These are phyloP conservation scores for Ananas comosus DNA, from an alignment of 176 grass and related monocot genomes.

Conservation along the genomic window DNA sequence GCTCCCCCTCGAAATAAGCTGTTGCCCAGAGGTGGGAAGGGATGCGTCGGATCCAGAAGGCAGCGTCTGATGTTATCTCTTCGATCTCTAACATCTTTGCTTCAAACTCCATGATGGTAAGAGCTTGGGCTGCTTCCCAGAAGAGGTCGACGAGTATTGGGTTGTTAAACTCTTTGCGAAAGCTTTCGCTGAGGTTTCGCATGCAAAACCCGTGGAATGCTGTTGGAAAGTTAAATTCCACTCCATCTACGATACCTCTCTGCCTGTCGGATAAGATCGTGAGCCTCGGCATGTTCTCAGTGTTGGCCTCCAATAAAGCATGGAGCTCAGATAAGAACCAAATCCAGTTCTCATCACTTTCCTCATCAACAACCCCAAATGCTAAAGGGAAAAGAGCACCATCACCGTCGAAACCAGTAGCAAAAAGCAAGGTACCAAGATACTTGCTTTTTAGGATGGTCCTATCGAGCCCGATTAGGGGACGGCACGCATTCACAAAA, in stretches of 20 bases:
- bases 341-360: constrained; percentile 89
- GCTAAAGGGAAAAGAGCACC: constrained; percentile 89
- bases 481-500: constrained; percentile 90
- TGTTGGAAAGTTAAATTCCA: constrained; percentile 95
- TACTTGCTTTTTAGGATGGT: constrained; percentile 88
- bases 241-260: constrained; percentile 86
- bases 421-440: constrained; percentile 86
- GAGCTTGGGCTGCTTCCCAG: constrained; percentile 87
- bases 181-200: constrained; percentile 78
- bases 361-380: constrained; percentile 95
- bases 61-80: constrained; percentile 78
- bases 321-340: constrained; percentile 96
- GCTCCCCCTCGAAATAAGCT: constrained; percentile 83
- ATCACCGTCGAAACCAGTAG: constrained; percentile 88
- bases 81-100: constrained; percentile 89
- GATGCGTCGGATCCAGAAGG: constrained; percentile 66
- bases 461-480: constrained; percentile 83
- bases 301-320: constrained; percentile 80
- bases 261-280: constrained; percentile 83
- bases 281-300: constrained; percentile 92
- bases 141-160: constrained; percentile 61
- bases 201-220: constrained; percentile 96
- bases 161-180: constrained; percentile 86
- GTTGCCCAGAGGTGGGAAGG: constrained; percentile 82
- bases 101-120: constrained; percentile 85